Conservation (phyloP, 2,329 filamentous ascomycete species). For the Cladosporium cucumerinum region DNA sequence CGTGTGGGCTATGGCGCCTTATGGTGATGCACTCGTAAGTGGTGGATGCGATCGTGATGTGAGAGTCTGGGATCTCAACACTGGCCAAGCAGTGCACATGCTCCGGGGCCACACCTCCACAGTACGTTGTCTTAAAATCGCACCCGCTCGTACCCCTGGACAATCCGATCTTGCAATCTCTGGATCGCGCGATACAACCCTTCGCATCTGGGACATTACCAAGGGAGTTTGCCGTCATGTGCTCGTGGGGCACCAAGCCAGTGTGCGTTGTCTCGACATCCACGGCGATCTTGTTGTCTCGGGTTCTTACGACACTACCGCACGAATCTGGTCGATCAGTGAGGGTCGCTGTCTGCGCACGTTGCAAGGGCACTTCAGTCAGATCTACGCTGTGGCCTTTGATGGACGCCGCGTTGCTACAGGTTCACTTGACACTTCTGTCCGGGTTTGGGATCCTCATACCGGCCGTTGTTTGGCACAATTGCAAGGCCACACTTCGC, state of each 20-base stretch:
- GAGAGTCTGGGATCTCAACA: constrained; percentile 91
- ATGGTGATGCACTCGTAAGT: constrained; percentile 91
- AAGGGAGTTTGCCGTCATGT: constrained; percentile 88
- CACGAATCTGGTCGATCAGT: constrained; percentile 96
- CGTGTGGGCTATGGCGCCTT: constrained; percentile 99
- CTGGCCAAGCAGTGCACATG: constrained; percentile 74
- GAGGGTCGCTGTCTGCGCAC: constrained; percentile 90
- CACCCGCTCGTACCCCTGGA: constrained; percentile 54
- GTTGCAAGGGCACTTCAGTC: constrained; percentile 90
- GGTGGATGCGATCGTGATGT: constrained; percentile 97
- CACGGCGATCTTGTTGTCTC: constrained; percentile 97
- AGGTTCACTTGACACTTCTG: constrained; percentile 92
- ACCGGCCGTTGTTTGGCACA: constrained; percentile 73
- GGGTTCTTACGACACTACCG: constrained; percentile 95
- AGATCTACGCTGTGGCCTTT: constrained; percentile 98
- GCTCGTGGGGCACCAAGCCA: constrained; percentile 90
- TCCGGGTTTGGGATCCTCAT: constrained; percentile 80
- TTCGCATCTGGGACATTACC: constrained; percentile 90
- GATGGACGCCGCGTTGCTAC: constrained; percentile 92
- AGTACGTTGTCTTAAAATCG: constrained; percentile 96
- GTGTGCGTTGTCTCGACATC: constrained; percentile 90
- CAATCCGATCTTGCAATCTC: constrained; percentile 79
- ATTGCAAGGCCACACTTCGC: constrained; percentile 91
- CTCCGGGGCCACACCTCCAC: constrained; percentile 94
- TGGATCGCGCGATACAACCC: constrained; percentile 88